A percentile compares a stretch with the other conserved stretches of the same genome.
These are phyloP conservation scores for Fusarium papillatum DNA, from an alignment of 2,329 filamentous ascomycete species.

Conservation along the genomic window DNA sequence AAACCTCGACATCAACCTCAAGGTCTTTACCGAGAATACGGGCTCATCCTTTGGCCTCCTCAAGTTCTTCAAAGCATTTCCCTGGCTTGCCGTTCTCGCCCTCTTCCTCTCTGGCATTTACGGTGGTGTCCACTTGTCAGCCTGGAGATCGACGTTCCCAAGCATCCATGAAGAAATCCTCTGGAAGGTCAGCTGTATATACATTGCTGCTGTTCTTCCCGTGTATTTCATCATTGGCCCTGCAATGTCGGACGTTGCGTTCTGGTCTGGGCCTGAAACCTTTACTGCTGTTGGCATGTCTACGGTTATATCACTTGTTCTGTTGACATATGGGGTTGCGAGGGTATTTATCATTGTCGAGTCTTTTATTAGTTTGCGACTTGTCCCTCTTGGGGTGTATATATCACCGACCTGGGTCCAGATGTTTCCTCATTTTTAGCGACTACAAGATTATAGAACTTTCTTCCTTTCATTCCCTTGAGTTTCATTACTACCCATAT, in stretches of 20 bases:
- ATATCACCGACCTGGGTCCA: background rate
- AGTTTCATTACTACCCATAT: background rate
- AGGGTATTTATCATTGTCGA: background rate
- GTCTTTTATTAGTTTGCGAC: background rate
- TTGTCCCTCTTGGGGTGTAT: background rate
- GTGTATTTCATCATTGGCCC: background rate
- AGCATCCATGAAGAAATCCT: background rate
- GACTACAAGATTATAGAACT: background rate
- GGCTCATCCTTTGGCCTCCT: background rate
- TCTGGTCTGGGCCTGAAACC: background rate
- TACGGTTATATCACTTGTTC: background rate
- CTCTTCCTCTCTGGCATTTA: background rate
- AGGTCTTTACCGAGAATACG: background rate
- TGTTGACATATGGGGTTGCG: background rate
- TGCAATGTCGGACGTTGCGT: background rate
- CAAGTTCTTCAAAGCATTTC: background rate
- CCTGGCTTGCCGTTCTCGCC: background rate
- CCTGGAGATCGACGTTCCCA: background rate
- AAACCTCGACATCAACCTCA: slow-evolving; percentile 1
- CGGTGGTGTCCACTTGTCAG: background rate
- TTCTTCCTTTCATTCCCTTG: background rate
- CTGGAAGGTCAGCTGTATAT: slow-evolving; percentile 6
- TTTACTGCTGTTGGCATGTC: background rate
- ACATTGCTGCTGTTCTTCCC: background rate
- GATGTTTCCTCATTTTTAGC: background rate